Evolutionary conservation across 495 filamentous ascomycete species (phyloP).

Genomic region (Lepidopterella palustris): DNA sequence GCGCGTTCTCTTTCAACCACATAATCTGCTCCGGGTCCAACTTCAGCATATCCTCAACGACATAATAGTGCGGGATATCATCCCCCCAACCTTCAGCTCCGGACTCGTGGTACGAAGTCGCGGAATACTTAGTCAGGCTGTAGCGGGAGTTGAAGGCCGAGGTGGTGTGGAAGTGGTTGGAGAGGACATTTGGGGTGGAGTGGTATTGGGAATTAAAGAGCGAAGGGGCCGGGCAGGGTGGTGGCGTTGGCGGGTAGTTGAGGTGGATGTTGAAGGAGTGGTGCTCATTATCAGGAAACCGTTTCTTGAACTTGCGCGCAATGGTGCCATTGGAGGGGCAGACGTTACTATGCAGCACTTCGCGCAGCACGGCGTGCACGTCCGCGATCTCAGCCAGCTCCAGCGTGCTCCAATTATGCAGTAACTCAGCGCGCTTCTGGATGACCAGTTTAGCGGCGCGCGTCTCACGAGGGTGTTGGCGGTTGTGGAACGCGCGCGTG

Average conservation of each 20-base stretch:
- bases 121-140: slow-evolving; percentile 22
- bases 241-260: slow-evolving; percentile 43
- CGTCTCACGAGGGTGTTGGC: slow-evolving; percentile 41
- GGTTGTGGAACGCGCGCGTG: slow-evolving; percentile 50
- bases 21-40: slow-evolving; percentile 53
- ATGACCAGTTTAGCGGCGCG: slow-evolving; percentile 42
- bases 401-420: slow-evolving; percentile 50
- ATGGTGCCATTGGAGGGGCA: slow-evolving; percentile 58
- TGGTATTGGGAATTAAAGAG: slow-evolving; percentile 22
- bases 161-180: slow-evolving; percentile 36
- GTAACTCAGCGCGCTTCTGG: slow-evolving; percentile 45
- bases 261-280: slow-evolving; percentile 50
- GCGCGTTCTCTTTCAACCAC: slow-evolving; percentile 49
- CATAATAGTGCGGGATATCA: slow-evolving; percentile 56
- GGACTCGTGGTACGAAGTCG: slow-evolving; percentile 35
- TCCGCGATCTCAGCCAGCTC: slow-evolving; percentile 57
- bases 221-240: slow-evolving; percentile 8
- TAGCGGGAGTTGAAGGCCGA: slow-evolving; percentile 24
- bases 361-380: slow-evolving; percentile 42
- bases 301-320: slow-evolving; percentile 50
- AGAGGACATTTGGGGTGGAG: slow-evolving; percentile 6
- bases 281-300: slow-evolving; percentile 43
- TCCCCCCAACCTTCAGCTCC: slow-evolving; percentile 55
- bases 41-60: slow-evolving; percentile 62
- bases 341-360: slow-evolving; percentile 48